Base-by-base conservation (phyloP, 73 alveolate genomes). In the Blepharisma stoltei region DNA sequence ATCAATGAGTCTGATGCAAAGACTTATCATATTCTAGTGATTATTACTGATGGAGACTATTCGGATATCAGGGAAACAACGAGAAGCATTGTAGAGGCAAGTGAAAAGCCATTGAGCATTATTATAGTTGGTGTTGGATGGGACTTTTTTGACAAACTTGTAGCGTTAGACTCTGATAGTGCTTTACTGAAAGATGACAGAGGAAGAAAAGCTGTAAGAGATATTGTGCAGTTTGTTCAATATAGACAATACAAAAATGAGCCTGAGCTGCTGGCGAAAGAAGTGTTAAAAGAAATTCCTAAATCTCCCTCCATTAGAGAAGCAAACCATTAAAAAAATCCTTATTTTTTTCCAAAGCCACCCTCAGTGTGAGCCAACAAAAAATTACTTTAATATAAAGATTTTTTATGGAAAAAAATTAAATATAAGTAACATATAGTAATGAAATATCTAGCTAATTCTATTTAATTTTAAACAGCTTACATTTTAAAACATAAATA, bases 1-100 rank as follows among this genome's bases (percentile, higher is more conserved):
- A 65, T 81, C 55, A 78, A 80, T 78, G 81, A 80, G 2, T 52
- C 66, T 20, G 65, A 50, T 6, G 71, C 53, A 45, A 47, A 43
- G 14, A 80, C 78, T 66, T 90, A 90, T 76, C 85, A 86, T 76
- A 83, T 90, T 71, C 84, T 90, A 70, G 82, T 90, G 70, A 89
- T 89, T 54, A 82, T 92, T 20, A 89, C 98, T 55, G 98, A 92
- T 86, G 98, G 98, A 50, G 83, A 67, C 14, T 78, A 88, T 25
- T 80, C 75, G 55, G 98, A 92, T 81, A 83, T 89, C 86, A 68
- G 55, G 21, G 77, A 86, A 50, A 92, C 95, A 38, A 86, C 75
- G 68, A 91, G 83, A 14, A 18, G n/a, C 54, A 86, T 90, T 45
- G 87, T 90, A 23, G 92, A 86, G 81, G 78, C 89, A 20, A 78